Evolutionary conservation across 1,284 basidiomycete species (phyloP).

Genomic region (Cyathus pygmaeus): DNA sequence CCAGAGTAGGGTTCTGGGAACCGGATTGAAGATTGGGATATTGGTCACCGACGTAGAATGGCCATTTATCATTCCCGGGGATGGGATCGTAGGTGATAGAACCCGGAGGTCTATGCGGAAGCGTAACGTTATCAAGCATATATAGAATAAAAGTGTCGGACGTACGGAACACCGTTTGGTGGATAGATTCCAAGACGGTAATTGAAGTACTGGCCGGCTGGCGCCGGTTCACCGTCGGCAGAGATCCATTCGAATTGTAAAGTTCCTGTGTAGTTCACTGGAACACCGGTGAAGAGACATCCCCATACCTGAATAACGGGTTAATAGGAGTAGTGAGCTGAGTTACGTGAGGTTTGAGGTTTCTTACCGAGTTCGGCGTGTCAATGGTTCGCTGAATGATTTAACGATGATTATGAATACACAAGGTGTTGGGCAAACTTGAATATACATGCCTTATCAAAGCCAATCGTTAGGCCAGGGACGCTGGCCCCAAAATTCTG

Average conservation of each 20-base stretch:
- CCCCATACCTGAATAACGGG: background rate
- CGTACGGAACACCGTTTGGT: background rate
- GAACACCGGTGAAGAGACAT: background rate
- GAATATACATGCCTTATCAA: background rate
- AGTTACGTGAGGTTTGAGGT: no score
- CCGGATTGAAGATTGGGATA: background rate
- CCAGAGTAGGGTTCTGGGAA: background rate
- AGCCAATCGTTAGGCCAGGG: background rate
- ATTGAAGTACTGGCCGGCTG: background rate
- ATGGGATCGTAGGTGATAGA: background rate
- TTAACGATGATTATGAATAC: background rate
- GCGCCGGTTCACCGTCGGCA: background rate
- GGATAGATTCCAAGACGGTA: background rate
- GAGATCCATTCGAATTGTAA: background rate
- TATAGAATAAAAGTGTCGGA: background rate
- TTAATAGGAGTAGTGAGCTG: no score
- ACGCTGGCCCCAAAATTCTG: background rate
- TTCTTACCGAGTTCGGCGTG: background rate
- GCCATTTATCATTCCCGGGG: background rate
- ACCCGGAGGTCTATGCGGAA: no score
- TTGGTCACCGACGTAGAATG: background rate
- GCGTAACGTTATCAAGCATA: no score
- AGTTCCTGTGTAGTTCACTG: background rate
- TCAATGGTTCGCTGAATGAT: background rate
- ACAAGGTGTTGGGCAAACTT: background rate